Base-by-base conservation (phyloP, 768 basidiomycete species). In the Mycena latifolia region DNA sequence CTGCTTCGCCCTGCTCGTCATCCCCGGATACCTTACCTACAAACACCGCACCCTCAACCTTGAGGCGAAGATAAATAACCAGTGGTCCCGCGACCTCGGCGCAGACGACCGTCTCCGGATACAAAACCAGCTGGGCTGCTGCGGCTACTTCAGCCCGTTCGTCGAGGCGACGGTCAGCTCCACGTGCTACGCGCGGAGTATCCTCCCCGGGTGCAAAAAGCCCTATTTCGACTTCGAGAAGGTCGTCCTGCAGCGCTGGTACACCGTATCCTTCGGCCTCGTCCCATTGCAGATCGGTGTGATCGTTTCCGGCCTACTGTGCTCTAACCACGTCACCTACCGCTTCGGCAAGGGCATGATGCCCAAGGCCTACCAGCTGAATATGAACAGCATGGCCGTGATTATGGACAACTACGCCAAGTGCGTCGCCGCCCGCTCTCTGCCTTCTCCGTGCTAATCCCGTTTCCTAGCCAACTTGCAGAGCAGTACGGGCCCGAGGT, bases 261-360 rank as follows among this genome's bases (percentile, higher is more conserved):
- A 90, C 78, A 86, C 82, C 17, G 79, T 81, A 45, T 79, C 86
- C 20, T 94, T 94, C 76, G 76, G 85, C 18, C 72, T 93, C 57
- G 92, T 91, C 17, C 92, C 92, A 2, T 72, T 88, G 15, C 92
- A 94, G 63, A 76, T 95, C 51, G 73, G 72, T 24, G 81, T 90
- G 75, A 93, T 93, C 72, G 65, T 92, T 65, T 80, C 82, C 1
- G 88, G 83, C 17, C 77, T 94, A 59, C 76, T 94, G 54, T 94
- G 91, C 75, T 89, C 89, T 25, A 94, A 93, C 77, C 93, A 94
- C 70, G 88, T 95, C 75, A 94, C 92, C 24, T 94, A 93, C 75
- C 84, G 93, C 55, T 94, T 94, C 76, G 92, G 92, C 12, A 94
- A 94, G 81, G 93, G 93, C 64, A 89, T 94, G 88, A 93, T 91